Evolutionary conservation across 306 rosid species (phyloP).

Genomic region (Trifolium subterraneum): DNA sequence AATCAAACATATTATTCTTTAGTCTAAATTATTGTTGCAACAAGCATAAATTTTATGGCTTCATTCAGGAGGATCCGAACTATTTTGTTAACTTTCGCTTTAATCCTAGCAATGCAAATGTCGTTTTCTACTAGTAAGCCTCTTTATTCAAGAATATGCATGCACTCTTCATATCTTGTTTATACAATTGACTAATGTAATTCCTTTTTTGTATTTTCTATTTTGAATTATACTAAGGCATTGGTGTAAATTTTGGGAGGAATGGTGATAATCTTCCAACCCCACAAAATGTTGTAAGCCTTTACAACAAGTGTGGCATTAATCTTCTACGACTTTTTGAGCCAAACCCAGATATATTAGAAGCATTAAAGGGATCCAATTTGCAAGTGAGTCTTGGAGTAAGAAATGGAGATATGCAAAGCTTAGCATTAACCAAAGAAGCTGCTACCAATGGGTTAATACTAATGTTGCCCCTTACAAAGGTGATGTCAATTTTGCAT

Average conservation of each 20-base stretch:
- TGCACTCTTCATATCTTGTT: neutral
- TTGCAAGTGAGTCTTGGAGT: constrained; percentile 37
- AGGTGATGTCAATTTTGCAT: neutral
- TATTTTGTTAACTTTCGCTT: neutral
- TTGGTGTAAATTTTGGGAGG: constrained; percentile 42
- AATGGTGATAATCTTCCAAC: constrained; percentile 39
- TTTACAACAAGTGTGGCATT: constrained; percentile 35
- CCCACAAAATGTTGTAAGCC: constrained; percentile 19
- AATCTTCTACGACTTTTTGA: constrained; percentile 28
- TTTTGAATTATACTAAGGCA: neutral
- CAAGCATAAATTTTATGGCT: constrained; percentile 16
- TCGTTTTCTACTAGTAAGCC: constrained; percentile 25
- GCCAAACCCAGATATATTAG: constrained; percentile 34
- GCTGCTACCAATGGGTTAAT: constrained; percentile 39
- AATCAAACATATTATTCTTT: neutral
- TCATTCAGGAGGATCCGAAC: neutral
- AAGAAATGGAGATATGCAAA: constrained; percentile 11
- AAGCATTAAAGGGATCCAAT: constrained; percentile 34
- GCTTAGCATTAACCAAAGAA: constrained; percentile 6
- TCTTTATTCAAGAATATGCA: neutral
- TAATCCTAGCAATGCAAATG: constrained; percentile 8
- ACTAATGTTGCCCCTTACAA: constrained; percentile 37
- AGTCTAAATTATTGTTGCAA: neutral
- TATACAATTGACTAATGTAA: neutral
- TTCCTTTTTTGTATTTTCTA: neutral